A percentile compares a stretch with the other conserved stretches of the same genome.
Evolutionary conservation across 306 rosid species (phyloP).

Genomic region (Astragalus glycyphyllos): DNA sequence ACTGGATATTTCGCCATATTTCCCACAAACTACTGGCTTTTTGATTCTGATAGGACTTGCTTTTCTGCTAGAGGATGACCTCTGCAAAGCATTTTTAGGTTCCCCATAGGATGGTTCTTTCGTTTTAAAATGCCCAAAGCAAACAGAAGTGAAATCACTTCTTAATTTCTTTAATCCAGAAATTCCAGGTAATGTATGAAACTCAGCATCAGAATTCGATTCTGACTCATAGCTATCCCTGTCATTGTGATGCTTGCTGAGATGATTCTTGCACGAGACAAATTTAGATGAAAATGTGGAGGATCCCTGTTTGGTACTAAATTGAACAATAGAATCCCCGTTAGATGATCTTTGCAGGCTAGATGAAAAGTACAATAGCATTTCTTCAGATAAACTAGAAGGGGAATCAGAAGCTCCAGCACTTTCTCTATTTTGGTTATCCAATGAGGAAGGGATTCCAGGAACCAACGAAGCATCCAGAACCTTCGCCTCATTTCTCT

Average conservation of each 20-base stretch:
- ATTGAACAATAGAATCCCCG: constrained; percentile 37
- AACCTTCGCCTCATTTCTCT: constrained; percentile 40
- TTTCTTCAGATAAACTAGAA: constrained; percentile 41
- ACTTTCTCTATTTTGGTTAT: constrained; percentile 38
- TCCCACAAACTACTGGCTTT: constrained; percentile 65
- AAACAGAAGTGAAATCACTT: constrained; percentile 45
- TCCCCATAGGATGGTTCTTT: constrained; percentile 41
- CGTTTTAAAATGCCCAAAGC: constrained; percentile 36
- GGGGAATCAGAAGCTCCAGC: constrained; percentile 32
- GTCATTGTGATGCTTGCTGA: constrained; percentile 26
- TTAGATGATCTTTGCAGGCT: constrained; percentile 34
- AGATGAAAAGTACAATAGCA: constrained; percentile 38
- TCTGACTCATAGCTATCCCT: constrained; percentile 42
- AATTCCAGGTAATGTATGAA: constrained; percentile 39
- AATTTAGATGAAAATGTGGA: constrained; percentile 42
- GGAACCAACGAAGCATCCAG: constrained; percentile 42
- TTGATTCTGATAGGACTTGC: constrained; percentile 45
- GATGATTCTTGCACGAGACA: constrained; percentile 47
- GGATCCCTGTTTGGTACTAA: constrained; percentile 26
- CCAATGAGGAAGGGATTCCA: constrained; percentile 40
- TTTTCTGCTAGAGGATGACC: constrained; percentile 43
- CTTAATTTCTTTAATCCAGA: constrained; percentile 53
- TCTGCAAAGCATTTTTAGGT: constrained; percentile 36
- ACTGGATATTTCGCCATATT: constrained; percentile 64
- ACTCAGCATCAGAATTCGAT: constrained; percentile 42